phyloP scores from a whole-genome alignment of 2,329 filamentous ascomycete species.

The Aspergillus proliferans region DNA sequence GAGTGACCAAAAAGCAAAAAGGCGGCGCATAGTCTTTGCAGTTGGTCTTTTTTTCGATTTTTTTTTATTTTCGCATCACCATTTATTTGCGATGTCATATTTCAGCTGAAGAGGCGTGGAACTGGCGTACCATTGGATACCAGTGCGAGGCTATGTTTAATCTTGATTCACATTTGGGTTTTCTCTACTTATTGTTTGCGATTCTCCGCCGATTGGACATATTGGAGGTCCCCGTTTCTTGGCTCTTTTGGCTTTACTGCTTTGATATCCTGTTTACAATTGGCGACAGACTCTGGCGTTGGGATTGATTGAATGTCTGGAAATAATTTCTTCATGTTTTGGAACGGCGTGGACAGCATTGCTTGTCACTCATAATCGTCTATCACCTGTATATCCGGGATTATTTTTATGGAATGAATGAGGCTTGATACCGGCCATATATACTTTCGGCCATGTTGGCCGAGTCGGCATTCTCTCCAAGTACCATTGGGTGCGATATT shows the following conservation, averaged over 20 bases:
- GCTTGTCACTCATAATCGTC: constrained; percentile 1
- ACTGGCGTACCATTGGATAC: constrained; percentile 27
- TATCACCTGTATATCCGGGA: neutral
- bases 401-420: neutral
- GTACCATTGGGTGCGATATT: too few relatives aligned
- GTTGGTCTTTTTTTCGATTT: neutral
- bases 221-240: constrained; percentile 11
- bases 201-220: constrained; percentile 12
- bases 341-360: neutral
- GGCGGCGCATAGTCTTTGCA: constrained; percentile 27
- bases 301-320: constrained; percentile 17
- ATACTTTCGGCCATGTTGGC: neutral
- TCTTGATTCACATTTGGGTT: neutral
- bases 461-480: too few relatives aligned
- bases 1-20: constrained; percentile 44
- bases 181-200: constrained; percentile 10
- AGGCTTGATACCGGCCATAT: neutral
- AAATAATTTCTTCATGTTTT: constrained; percentile 15
- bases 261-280: constrained; percentile 30
- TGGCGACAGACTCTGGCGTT: constrained; percentile 27
- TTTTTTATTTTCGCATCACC: constrained; percentile 6
- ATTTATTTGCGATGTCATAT: constrained; percentile 10
- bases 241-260: constrained; percentile 3
- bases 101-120: constrained; percentile 15
- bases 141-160: constrained; percentile 14